Percentiles rank a stretch among this genome's conserved stretches.
These are phyloP conservation scores for Scheffersomyces titani DNA, from an alignment of 1,139 yeast genomes.

Conservation along the genomic window DNA sequence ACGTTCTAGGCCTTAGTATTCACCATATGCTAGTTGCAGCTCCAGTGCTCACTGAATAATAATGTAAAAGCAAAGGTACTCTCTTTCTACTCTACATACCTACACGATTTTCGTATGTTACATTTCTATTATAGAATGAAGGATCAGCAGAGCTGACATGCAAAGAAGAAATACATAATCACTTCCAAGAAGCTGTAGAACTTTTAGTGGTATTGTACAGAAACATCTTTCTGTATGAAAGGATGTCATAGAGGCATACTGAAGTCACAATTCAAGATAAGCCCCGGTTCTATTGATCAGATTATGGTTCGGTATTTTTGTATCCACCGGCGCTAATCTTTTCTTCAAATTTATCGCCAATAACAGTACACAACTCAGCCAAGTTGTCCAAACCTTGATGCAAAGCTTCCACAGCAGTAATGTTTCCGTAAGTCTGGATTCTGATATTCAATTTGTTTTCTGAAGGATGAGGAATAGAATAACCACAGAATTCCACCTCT, in stretches of 20 bases:
- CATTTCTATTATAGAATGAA: not conserved
- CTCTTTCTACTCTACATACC: not conserved
- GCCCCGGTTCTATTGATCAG: constrained; percentile 7
- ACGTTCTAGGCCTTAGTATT: too few relatives aligned
- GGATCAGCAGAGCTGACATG: not conserved
- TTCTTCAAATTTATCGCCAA: constrained; percentile 76
- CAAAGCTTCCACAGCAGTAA: constrained; percentile 90
- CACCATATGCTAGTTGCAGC: too few relatives aligned
- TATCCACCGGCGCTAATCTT: constrained; percentile 56
- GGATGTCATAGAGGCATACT: not conserved
- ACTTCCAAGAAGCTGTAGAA: not conserved
- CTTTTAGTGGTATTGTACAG: not conserved
- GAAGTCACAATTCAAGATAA: not conserved
- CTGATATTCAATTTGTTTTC: constrained; percentile 87
- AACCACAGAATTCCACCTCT: constrained; percentile 96
- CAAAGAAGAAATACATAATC: not conserved
- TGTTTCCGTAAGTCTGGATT: constrained; percentile 88
- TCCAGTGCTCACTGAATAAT: too few relatives aligned
- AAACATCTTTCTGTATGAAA: not conserved
- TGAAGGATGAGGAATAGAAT: constrained; percentile 98
- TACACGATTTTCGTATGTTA: not conserved
- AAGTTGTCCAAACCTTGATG: constrained; percentile 90
- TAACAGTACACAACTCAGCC: constrained; percentile 76
- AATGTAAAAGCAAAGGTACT: not conserved
- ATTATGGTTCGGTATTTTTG: constrained; percentile 48